Evolutionary conservation across 495 filamentous ascomycete genomes (phyloP), one percentile per base, ranked within the genome.

Genomic region (Parathielavia appendiculata): DNA sequence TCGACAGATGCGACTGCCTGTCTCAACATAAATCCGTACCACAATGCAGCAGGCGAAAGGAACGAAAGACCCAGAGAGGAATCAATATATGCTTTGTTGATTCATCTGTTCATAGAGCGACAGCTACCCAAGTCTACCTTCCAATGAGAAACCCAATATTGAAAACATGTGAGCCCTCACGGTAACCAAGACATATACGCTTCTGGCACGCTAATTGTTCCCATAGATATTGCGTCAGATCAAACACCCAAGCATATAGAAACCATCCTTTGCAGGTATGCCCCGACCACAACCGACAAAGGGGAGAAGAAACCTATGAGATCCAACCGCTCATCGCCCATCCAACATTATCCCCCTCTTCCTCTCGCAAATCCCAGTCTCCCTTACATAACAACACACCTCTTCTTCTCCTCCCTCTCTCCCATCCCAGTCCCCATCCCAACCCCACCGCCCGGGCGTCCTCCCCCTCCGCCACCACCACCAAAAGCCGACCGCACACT

Each of bases 311-410:
- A 6, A 22, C 17, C 41, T 7, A 41, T 4, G 14, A 48, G 32
- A 32, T 23, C 22, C 51, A 32, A 19, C 50, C 50, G 2, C 9
- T 52, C 34, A 43, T 30, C 26, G 22, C 17, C 52, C n/a, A 17
- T 38, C n/a, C 35, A 36, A 10, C 26, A n/a, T 16, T 10, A 35
- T 6, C 10, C 26, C 11, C 5, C 11, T n/a, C n/a, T n/a, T n/a
- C n/a, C n/a, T n/a, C 34, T 1, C 34, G 10, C 39, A 17, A 26
- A 20, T 2, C 48, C 12, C 30, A 11, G n/a, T n/a, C 20, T n/a
- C 9, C 14, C 17, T 30, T 13, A 84, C 81, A 84, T 84, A 40
- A 83, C 69, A 16, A 71, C 59, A 60, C 82, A 85, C 55, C 79
- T 83, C 60, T 66, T 75, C 7, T 75, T 76, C 57, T 69, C 36